Percentiles rank a stretch among this genome's conserved stretches.
Evolutionary conservation across 2,329 filamentous ascomycete genomes (phyloP).

Genomic region (Neonectria neomacrospora): DNA sequence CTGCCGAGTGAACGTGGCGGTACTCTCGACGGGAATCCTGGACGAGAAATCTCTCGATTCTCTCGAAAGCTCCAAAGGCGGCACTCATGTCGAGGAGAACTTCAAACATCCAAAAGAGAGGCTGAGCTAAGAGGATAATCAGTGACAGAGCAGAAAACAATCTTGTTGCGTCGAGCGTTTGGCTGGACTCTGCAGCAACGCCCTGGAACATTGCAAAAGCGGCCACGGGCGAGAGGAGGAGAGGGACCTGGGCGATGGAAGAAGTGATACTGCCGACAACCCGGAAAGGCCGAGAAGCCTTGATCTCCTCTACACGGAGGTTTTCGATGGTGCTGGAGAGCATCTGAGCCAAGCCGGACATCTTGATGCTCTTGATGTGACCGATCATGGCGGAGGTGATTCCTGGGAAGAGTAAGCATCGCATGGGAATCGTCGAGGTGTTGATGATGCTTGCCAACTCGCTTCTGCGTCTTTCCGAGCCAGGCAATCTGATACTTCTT

Average conservation of each 20-base stretch:
- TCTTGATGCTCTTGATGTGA: constrained; percentile 56
- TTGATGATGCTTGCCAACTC: constrained; percentile 39
- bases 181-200: constrained; percentile 41
- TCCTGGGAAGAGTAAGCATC: constrained; percentile 27
- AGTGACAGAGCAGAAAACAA: constrained; percentile 58
- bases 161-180: constrained; percentile 47
- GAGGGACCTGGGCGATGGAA: constrained; percentile 49
- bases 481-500: constrained; percentile 45
- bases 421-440: rapidly evolving
- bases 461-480: constrained; percentile 42
- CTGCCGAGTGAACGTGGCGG: constrained; percentile 19
- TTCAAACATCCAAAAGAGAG: constrained; percentile 54
- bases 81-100: constrained; percentile 51
- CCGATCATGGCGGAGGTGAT: constrained; percentile 50
- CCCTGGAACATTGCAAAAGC: constrained; percentile 54
- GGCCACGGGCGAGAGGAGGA: constrained; percentile 50
- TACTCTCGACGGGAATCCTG: constrained; percentile 43
- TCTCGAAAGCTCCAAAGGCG: constrained; percentile 53
- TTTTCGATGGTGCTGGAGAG: constrained; percentile 44
- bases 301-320: constrained; percentile 51
- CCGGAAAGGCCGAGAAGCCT: constrained; percentile 50
- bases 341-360: constrained; percentile 51
- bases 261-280: constrained; percentile 50
- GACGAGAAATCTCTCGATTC: constrained; percentile 53
- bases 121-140: constrained; percentile 51